Evolutionary conservation across 108 stramenopile genomes (phyloP).

Genomic region (Skeletonema costatum): DNA sequence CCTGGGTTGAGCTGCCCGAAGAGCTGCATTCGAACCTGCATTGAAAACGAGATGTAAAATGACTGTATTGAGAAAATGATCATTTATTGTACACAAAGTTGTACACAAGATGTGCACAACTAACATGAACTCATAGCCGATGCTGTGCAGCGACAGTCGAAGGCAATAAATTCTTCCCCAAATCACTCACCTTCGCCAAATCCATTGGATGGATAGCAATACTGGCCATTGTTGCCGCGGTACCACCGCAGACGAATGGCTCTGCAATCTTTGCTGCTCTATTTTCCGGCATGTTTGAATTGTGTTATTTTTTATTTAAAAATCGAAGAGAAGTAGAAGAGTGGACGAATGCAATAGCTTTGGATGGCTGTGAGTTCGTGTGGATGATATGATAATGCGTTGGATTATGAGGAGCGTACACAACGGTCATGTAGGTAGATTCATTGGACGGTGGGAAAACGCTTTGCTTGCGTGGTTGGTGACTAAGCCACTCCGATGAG

Average conservation of each 20-base stretch:
- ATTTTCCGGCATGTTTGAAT: conserved; percentile 39
- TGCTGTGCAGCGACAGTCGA: background rate
- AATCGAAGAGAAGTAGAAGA: background rate
- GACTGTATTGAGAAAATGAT: background rate
- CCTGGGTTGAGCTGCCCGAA: conserved; percentile 93
- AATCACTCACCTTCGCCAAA: conserved; percentile 80
- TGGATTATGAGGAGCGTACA: background rate
- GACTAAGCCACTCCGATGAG: background rate
- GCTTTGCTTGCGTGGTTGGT: background rate
- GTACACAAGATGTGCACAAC: background rate
- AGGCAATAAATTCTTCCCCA: background rate
- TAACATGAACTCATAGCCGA: background rate
- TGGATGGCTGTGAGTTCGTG: background rate
- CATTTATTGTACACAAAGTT: background rate
- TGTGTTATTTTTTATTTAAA: background rate
- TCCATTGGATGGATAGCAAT: conserved; percentile 97
- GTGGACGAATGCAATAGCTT: background rate
- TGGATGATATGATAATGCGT: background rate
- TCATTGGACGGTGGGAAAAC: background rate
- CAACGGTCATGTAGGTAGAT: background rate
- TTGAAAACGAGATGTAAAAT: background rate
- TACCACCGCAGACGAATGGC: conserved; percentile 91
- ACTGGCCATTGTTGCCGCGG: conserved; percentile 95
- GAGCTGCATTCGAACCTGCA: conserved; percentile 86
- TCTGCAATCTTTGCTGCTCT: conserved; percentile 68